These are phyloP conservation scores for Beauveria medogensis DNA, from an alignment of 2,329 filamentous ascomycete species.

Conservation along the genomic window DNA sequence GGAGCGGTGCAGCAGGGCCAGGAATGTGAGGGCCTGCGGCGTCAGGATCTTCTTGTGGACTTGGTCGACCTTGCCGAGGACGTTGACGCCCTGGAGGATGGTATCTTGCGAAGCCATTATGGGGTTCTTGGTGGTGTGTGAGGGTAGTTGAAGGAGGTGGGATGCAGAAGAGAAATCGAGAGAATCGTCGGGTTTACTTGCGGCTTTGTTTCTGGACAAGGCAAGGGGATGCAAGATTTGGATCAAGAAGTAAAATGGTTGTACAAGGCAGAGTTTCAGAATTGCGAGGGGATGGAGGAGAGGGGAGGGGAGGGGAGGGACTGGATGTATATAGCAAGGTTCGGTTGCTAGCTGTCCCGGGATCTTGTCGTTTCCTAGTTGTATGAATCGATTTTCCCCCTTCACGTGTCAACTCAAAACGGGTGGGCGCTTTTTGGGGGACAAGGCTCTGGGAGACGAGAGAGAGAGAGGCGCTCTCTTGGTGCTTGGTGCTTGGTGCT, in stretches of 20 bases:
- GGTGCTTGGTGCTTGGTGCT: too few species aligned
- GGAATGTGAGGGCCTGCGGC: slow-evolving; percentile 82
- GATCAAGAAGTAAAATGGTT: neutral
- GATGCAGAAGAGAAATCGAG: neutral
- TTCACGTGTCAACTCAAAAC: slow-evolving; percentile 25
- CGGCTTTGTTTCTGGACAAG: neutral
- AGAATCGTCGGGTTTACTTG: too few species aligned
- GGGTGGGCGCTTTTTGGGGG: neutral
- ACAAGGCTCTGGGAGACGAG: neutral
- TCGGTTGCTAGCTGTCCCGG: neutral
- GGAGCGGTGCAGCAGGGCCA: slow-evolving; percentile 87
- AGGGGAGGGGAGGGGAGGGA: neutral
- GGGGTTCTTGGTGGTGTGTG: slow-evolving; percentile 8
- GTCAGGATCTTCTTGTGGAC: slow-evolving; percentile 84
- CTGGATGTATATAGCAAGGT: slow-evolving; percentile 6
- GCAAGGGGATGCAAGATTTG: neutral
- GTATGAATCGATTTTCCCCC: slow-evolving; percentile 14
- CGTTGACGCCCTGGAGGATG: slow-evolving; percentile 79
- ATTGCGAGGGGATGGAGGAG: neutral
- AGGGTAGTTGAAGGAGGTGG: neutral
- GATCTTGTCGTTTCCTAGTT: slow-evolving; percentile 7
- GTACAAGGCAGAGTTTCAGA: neutral
- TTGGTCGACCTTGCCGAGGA: slow-evolving; percentile 72
- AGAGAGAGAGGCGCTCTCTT: neutral
- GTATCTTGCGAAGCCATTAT: slow-evolving; percentile 54